These are phyloP conservation scores for Triglochin maritima DNA, from an alignment of 106 monocot genomes.

Conservation along the genomic window DNA sequence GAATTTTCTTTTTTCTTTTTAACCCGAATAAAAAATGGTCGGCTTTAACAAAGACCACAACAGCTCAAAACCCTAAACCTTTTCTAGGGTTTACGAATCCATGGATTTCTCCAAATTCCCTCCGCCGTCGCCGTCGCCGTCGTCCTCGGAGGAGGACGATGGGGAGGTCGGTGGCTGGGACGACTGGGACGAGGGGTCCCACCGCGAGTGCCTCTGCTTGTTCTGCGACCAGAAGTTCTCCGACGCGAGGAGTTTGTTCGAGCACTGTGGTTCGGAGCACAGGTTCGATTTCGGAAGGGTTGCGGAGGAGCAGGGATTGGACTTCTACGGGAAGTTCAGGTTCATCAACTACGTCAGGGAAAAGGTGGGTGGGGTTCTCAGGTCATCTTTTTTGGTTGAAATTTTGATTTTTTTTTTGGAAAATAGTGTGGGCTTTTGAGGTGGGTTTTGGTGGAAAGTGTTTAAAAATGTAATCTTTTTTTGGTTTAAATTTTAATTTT, in stretches of 20 bases:
- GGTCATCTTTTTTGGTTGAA: background rate
- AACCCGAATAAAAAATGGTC: too few relatives aligned
- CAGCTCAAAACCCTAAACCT: too few relatives aligned
- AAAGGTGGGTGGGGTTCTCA: constrained; percentile 29
- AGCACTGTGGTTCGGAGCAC: constrained; percentile 56
- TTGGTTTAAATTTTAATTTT: background rate
- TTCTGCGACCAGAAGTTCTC: constrained; percentile 54
- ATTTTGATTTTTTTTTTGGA: background rate
- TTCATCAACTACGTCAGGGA: constrained; percentile 83
- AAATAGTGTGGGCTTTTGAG: too few relatives aligned
- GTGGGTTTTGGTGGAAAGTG: background rate
- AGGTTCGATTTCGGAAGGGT: constrained; percentile 56
- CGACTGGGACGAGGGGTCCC: constrained; percentile 42
- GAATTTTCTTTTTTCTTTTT: too few relatives aligned
- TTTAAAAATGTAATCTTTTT: background rate
- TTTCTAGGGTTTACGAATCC: too few relatives aligned
- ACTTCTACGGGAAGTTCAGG: constrained; percentile 85
- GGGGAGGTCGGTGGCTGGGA: constrained; percentile 41
- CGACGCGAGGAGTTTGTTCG: constrained; percentile 31
- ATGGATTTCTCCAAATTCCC: background rate
- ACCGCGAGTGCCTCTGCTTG: constrained; percentile 45
- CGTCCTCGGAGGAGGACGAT: constrained; percentile 9
- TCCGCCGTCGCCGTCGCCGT: background rate
- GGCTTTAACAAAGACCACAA: too few relatives aligned
- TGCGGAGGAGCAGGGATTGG: constrained; percentile 37